Evolutionary conservation across 2,329 filamentous ascomycete species (phyloP).

Genomic region (Fusarium sp.): DNA sequence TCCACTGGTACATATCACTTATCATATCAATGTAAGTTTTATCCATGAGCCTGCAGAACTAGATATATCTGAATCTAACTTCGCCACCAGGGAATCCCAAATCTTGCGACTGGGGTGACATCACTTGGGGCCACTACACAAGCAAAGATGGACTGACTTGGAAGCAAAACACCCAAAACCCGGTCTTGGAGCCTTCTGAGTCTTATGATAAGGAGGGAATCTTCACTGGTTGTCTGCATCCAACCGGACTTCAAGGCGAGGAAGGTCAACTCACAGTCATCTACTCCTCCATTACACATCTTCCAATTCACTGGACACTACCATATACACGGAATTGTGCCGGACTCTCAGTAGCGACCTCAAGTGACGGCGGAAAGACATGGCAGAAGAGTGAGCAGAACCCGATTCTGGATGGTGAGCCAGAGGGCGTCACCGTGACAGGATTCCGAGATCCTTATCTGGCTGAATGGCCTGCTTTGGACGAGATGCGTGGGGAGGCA

Average conservation of each 20-base stretch:
- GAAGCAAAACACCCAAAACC: constrained; percentile 56
- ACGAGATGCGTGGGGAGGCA: constrained; percentile 40
- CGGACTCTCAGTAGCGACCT: constrained; percentile 57
- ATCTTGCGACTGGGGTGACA: constrained; percentile 56
- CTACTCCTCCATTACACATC: constrained; percentile 53
- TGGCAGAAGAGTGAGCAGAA: constrained; percentile 53
- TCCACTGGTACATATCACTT: constrained; percentile 44
- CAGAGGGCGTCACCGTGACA: constrained; percentile 47
- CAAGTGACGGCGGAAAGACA: constrained; percentile 53
- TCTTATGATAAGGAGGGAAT: constrained; percentile 65
- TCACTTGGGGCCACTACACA: constrained; percentile 65
- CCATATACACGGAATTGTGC: constrained; percentile 59
- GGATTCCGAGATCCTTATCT: constrained; percentile 56
- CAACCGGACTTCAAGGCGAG: constrained; percentile 62
- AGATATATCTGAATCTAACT: not conserved
- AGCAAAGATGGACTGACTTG: constrained; percentile 59
- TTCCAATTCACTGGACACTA: constrained; percentile 56
- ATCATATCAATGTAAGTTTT: constrained; percentile 45
- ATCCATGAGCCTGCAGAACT: fast-evolving
- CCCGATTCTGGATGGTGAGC: constrained; percentile 51
- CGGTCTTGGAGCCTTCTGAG: constrained; percentile 53
- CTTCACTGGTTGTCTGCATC: constrained; percentile 65
- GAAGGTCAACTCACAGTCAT: constrained; percentile 50
- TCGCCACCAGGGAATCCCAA: constrained; percentile 53
- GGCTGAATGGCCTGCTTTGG: constrained; percentile 48